Base-by-base conservation (phyloP, 768 basidiomycete genomes). In the Podaxis carcinomalis region DNA sequence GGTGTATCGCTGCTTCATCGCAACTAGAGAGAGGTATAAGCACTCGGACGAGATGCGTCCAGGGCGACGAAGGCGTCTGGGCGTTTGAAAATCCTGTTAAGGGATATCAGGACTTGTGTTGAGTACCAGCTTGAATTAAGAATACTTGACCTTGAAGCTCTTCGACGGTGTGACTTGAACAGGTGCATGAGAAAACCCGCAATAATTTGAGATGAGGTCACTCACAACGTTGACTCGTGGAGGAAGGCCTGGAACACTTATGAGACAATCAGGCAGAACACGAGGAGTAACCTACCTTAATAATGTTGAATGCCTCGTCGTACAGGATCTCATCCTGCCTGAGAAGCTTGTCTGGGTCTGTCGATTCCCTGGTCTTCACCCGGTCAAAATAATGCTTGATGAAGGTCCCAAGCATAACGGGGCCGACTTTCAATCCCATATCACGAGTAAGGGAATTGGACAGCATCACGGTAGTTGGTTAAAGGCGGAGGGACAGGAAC, bases 321-420 rank as follows among this genome's bases (percentile, higher is more conserved):
- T 92, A 95, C 60, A 95, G 73, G 27, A 95, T 74, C 69, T 94
- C 90, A 55, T 92, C 87, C 67, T 86, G 80, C 66, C 83, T 78
- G 59, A 91, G 74, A 39, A 77, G 75, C 13, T 80, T 82, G 49
- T 73, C 74, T 2, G 78, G 74, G 19, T 76, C 75, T 51, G 71
- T 73, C 19, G 77, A 72, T 40, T 75, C 72, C 9, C 66, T 66
- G 59, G 80, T 78, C 23, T 74, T 76, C 72, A 77, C 84, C 51
- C 84, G 71, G 47, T 89, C 87, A 51, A 95, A 83, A 71, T 93
- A 95, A 69, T 95, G 93, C 70, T 89, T 90, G 68, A 93, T 79
- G n/a, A 93, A 79, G 0, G 89, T 92, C 65, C 87, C 89, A 21
- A 92, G 69, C 36, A 91, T 78, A 56, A 91, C 71, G 3, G 90